Conservation (phyloP, 2,329 filamentous ascomycete genomes). For the Sporothrix inflata region DNA sequence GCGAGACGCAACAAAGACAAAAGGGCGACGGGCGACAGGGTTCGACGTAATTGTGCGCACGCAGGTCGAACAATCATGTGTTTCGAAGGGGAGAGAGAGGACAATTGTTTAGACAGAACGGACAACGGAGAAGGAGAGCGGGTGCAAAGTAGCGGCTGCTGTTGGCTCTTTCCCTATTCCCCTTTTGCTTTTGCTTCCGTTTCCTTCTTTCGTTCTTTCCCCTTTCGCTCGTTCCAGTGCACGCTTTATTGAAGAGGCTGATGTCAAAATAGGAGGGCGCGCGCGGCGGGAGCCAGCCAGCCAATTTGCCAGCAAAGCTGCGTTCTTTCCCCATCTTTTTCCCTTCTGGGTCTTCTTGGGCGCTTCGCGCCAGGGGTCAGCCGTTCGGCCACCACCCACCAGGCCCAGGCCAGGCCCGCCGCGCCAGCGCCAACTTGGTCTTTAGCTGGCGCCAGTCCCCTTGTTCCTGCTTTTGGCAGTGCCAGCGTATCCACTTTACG, state of each 20-base stretch:
- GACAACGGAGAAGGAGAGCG: not conserved
- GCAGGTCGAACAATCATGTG: not conserved
- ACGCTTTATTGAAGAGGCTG: conserved; percentile 25
- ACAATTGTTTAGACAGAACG: not conserved
- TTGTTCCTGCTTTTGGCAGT: conserved; percentile 16
- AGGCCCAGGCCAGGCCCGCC: not conserved
- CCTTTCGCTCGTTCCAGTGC: conserved; percentile 9
- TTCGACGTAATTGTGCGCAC: not conserved
- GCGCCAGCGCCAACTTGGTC: not conserved
- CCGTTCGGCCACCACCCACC: conserved; percentile 1
- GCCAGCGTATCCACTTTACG: conserved; percentile 26
- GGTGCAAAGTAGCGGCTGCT: not conserved
- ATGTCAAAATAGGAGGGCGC: conserved; percentile 24
- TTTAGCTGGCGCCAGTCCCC: not conserved
- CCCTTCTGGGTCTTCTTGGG: conserved; percentile 25
- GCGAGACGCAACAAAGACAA: conserved; percentile 10
- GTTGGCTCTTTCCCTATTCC: conserved; percentile 12
- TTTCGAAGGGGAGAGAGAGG: not conserved
- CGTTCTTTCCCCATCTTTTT: conserved; percentile 25
- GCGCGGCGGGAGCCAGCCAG: not conserved
- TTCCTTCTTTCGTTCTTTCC: conserved; percentile 9
- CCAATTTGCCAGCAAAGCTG: conserved; percentile 19
- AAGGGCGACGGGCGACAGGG: not conserved
- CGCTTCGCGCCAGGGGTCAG: conserved; percentile 31
- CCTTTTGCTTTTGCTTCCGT: conserved; percentile 7